A percentile compares a stretch with the other conserved stretches of the same genome.
These are phyloP conservation scores for Tillandsia fasciculata DNA, from an alignment of 176 grass and related monocot genomes.

Conservation along the genomic window DNA sequence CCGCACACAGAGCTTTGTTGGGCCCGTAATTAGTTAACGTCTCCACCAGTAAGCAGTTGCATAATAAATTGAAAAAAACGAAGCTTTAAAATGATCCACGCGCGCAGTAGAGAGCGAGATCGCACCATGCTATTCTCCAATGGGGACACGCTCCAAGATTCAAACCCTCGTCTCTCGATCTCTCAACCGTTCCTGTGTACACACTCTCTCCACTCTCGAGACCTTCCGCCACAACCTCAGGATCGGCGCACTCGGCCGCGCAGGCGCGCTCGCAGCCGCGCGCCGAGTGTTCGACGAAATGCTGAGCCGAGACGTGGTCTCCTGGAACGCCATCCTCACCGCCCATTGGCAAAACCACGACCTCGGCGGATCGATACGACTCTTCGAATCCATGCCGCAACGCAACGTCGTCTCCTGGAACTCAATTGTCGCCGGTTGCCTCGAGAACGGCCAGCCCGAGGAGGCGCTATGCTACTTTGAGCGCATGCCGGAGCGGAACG, in stretches of 20 bases:
- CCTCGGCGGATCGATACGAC: conserved; percentile 34
- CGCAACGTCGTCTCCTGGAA: conserved; percentile 85
- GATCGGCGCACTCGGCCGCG: conserved; percentile 41
- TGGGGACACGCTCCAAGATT: conserved; percentile 18
- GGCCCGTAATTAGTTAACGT: no score
- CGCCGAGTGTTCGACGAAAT: conserved; percentile 73
- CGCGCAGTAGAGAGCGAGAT: not conserved
- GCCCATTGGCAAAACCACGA: conserved; percentile 58
- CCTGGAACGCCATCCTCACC: conserved; percentile 76
- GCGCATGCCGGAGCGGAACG: conserved; percentile 43
- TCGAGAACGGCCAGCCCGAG: conserved; percentile 45
- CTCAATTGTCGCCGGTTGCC: conserved; percentile 56
- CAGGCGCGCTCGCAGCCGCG: conserved; percentile 49
- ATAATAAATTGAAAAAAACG: no score
- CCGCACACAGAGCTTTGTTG: no score
- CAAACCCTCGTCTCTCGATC: conserved; percentile 12
- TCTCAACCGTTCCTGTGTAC: conserved; percentile 10
- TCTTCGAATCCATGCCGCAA: conserved; percentile 63
- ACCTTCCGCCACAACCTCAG: conserved; percentile 26
- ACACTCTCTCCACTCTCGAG: conserved; percentile 12
- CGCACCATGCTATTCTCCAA: conserved; percentile 10
- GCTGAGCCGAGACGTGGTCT: conserved; percentile 55
- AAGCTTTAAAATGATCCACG: no score
- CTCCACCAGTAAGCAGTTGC: no score
- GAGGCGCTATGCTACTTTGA: conserved; percentile 55